Base-by-base conservation (phyloP, 179 eudicot species). In the Carnegiea gigantea region DNA sequence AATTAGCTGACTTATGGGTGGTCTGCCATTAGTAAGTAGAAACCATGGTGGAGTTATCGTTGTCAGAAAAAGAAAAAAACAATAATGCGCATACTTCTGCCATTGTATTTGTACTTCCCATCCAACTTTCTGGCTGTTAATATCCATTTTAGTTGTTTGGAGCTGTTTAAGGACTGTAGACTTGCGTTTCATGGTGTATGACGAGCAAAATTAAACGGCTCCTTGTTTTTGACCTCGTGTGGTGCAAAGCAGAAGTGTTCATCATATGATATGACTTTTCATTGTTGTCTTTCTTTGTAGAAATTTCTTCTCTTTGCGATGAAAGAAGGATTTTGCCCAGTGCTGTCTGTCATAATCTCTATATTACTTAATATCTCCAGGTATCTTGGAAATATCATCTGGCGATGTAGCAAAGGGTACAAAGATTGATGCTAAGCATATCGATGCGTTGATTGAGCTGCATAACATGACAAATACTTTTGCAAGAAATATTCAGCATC, bases 401-500 rank as follows among this genome's bases (percentile, higher is more conserved):
- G 92, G 93, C 60, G 98, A 92, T 87, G 86, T 91, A 90, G 88
- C 97, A 71, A 91, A 91, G 86, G 95, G 98, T 72, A 83, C 88
- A 82, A 91, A 90, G 88, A 88, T 95, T 80, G 91, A 91, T 83
- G 82, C 93, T 40, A 93, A 90, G 87, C 99, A 95, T 88, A 89
- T 95, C 18, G 94, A 95, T 74, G 98, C 94, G 74, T 86, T 95
- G 80, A 91, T 92, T 77, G 98, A 95, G 75, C 87, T 95, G 75
- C 99, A 95, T 87, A 93, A 89, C 78, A 83, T 89, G 89, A 95
- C 99, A 0, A 92, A 89, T 82, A 89, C 93, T 79, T 95, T 95
- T 88, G 94, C 95, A n/a, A 90, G 94, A 83, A 93, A 95, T 81
- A 88, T 95, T 43, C 99, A 95, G 80, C 98, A 95, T 86, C 86